These are phyloP conservation scores for Lasiodiplodia theobromae DNA, from an alignment of 2,329 filamentous ascomycete genomes.

Conservation along the genomic window DNA sequence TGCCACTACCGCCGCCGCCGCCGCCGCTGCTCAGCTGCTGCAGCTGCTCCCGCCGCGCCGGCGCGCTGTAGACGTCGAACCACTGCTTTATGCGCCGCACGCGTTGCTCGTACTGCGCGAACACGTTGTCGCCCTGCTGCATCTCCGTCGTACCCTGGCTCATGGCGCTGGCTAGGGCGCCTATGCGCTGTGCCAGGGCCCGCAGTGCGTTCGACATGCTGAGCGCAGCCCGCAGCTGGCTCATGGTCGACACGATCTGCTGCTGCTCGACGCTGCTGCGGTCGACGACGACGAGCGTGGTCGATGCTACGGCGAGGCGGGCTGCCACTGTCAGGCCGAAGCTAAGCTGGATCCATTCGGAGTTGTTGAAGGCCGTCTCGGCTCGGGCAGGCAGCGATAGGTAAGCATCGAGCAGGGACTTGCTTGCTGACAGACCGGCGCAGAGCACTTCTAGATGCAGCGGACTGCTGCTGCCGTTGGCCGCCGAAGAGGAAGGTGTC, in stretches of 20 bases:
- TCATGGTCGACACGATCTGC: constrained; percentile 29
- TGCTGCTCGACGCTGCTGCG: constrained; percentile 34
- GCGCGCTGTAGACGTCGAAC: constrained; percentile 39
- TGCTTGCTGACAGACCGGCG: constrained; percentile 37
- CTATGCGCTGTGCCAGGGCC: constrained; percentile 36
- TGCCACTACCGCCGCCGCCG: background rate
- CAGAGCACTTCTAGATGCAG: constrained; percentile 32
- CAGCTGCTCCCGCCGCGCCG: background rate
- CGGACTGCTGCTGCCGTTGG: constrained; percentile 10
- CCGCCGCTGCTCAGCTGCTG: background rate
- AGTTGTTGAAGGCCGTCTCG: constrained; percentile 48
- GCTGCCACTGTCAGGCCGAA: constrained; percentile 44
- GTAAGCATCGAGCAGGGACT: constrained; percentile 40
- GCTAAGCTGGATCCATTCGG: constrained; percentile 50
- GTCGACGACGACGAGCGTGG: constrained; percentile 24
- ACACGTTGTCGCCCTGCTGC: constrained; percentile 36
- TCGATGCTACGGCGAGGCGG: constrained; percentile 39
- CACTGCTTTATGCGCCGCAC: constrained; percentile 40
- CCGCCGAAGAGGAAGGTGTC: background rate
- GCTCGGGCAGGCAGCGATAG: constrained; percentile 44
- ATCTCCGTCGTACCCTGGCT: background rate
- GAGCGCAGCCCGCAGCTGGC: constrained; percentile 38
- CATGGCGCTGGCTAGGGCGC: background rate
- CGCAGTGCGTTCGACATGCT: constrained; percentile 42
- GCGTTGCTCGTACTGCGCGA: constrained; percentile 39